phyloP scores from a whole-genome alignment of 148 eudicot species.

The Camellia sinensis region DNA sequence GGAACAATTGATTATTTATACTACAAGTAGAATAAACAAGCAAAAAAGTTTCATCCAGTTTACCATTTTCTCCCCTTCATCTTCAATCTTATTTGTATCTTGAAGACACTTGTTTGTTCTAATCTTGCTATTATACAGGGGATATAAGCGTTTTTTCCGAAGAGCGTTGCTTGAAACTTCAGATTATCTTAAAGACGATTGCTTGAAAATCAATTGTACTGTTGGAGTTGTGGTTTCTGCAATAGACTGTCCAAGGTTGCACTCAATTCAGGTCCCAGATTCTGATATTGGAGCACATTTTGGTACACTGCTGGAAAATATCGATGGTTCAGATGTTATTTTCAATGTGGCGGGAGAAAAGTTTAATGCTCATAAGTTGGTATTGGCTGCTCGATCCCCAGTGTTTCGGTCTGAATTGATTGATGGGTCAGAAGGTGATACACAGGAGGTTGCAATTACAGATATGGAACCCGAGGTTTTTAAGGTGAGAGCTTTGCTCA shows the following conservation, averaged over 20 bases:
- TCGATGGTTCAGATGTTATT: constrained; percentile 71
- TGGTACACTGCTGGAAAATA: constrained; percentile 67
- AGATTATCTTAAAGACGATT: constrained; percentile 77
- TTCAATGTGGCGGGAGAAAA: constrained; percentile 75
- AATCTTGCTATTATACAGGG: constrained; percentile 39
- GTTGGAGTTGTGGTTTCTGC: constrained; percentile 87
- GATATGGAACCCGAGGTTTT: constrained; percentile 78
- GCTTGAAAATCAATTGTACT: constrained; percentile 78
- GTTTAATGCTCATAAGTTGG: constrained; percentile 79
- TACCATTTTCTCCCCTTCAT: not conserved
- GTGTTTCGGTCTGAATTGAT: constrained; percentile 53
- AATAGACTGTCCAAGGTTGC: constrained; percentile 64
- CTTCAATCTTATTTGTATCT: not conserved
- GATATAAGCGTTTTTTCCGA: constrained; percentile 80
- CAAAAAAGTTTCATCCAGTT: constrained; percentile 8
- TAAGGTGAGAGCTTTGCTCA: constrained; percentile 40
- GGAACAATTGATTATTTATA: not conserved
- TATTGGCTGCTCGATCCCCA: constrained; percentile 77
- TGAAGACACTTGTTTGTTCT: not conserved
- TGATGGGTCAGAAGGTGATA: constrained; percentile 38
- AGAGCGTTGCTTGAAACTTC: constrained; percentile 68
- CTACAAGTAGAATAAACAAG: not conserved
- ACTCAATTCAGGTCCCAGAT: constrained; percentile 70
- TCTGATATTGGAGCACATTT: constrained; percentile 79
- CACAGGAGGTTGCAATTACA: constrained; percentile 49